These are phyloP conservation scores for Penstemon barbatus DNA, from an alignment of 257 asterid species.

Conservation along the genomic window DNA sequence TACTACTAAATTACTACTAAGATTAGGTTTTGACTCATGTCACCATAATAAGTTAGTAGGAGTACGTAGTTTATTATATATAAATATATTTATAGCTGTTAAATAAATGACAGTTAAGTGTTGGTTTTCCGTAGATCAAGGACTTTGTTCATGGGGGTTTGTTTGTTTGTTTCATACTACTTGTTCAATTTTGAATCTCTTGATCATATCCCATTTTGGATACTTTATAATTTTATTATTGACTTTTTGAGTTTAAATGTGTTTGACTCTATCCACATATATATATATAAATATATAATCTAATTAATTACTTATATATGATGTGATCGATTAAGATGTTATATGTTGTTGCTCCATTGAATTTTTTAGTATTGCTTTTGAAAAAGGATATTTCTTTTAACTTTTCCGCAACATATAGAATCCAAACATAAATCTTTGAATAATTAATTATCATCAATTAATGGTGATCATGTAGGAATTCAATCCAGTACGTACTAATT, in stretches of 20 bases:
- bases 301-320: background rate
- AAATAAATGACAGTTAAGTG: background rate
- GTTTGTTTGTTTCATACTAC: background rate
- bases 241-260: background rate
- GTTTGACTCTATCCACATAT: background rate
- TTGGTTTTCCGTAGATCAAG: background rate
- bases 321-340: background rate
- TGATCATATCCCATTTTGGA: background rate
- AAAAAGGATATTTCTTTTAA: constrained; percentile 23
- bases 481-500: no score
- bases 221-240: constrained; percentile 1
- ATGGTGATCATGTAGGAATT: no score
- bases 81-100: background rate
- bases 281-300: background rate
- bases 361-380: background rate
- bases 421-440: constrained; percentile 33
- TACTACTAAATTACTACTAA: background rate
- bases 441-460: constrained; percentile 1
- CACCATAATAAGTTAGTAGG: background rate
- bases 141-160: background rate
- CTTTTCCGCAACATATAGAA: constrained; percentile 36
- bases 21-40: constrained; percentile 27
- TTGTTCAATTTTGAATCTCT: background rate
- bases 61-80: background rate
- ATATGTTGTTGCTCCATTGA: no score